A percentile compares a stretch with the other conserved stretches of the same genome.
phyloP scores from a whole-genome alignment of 306 rosid species.

The Acacia crassicarpa region DNA sequence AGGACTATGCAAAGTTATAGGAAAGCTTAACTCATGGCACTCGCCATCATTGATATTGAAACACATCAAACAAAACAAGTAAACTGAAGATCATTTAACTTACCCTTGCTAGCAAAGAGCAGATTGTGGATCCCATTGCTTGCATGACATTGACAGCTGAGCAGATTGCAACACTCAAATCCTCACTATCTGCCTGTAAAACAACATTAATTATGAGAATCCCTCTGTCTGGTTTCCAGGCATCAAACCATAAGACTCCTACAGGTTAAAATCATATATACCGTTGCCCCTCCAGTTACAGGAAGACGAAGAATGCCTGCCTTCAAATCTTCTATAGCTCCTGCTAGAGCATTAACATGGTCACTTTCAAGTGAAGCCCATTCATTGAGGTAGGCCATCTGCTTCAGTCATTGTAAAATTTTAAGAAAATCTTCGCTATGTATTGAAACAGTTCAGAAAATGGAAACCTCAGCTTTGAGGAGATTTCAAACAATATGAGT shows the following conservation, averaged over 20 bases:
- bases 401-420: slow-evolving; percentile 43
- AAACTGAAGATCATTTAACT: slow-evolving; percentile 31
- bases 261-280: slow-evolving; percentile 33
- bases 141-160: slow-evolving; percentile 90
- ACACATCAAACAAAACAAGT: slow-evolving; percentile 12
- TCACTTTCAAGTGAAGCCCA: slow-evolving; percentile 84
- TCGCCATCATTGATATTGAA: not conserved
- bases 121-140: slow-evolving; percentile 83
- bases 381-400: slow-evolving; percentile 77
- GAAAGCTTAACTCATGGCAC: not conserved
- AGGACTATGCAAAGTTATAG: not conserved
- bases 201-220: slow-evolving; percentile 20
- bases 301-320: slow-evolving; percentile 96
- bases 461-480: slow-evolving; percentile 13
- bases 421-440: slow-evolving; percentile 28
- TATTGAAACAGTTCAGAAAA: slow-evolving; percentile 27
- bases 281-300: slow-evolving; percentile 82
- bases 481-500: slow-evolving; percentile 16
- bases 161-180: slow-evolving; percentile 80
- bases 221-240: slow-evolving; percentile 5
- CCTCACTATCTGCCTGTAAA: slow-evolving; percentile 81
- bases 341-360: slow-evolving; percentile 76
- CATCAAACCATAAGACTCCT: slow-evolving; percentile 23
- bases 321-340: slow-evolving; percentile 85
- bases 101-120: slow-evolving; percentile 78